phyloP scores from a whole-genome alignment of 1,139 yeast species.

The Taphrina flavorubra region DNA sequence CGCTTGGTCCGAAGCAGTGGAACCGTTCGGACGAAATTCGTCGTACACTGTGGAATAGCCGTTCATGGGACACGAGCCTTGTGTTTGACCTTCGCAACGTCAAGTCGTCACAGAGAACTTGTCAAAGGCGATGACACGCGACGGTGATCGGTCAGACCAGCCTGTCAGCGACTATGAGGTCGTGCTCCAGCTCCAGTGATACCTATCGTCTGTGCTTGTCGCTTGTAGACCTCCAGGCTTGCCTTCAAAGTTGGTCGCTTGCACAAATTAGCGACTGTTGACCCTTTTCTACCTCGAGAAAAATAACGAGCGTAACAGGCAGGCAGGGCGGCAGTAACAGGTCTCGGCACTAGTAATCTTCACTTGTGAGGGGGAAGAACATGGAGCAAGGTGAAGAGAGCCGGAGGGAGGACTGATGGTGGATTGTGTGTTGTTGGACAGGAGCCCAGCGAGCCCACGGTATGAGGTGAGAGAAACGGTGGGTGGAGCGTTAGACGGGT shows the following conservation, averaged over 20 bases:
- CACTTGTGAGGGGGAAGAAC: too few species aligned
- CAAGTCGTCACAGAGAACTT: neutral
- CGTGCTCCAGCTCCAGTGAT: neutral
- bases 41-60: neutral
- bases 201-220: too few species aligned
- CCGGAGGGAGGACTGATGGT: neutral
- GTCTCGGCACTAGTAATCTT: neutral
- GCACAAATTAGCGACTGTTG: neutral
- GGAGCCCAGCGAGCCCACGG: too few species aligned
- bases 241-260: neutral
- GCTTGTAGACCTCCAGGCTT: too few species aligned
- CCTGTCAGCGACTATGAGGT: neutral
- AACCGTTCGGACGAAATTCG: neutral
- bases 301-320: neutral
- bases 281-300: neutral
- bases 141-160: neutral
- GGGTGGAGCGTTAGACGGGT: too few species aligned
- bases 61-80: neutral
- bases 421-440: neutral
- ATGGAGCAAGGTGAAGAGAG: neutral
- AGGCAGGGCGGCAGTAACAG: neutral
- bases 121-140: neutral
- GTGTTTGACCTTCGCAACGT: neutral
- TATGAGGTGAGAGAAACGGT: too few species aligned
- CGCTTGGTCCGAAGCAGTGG: neutral